phyloP scores from a whole-genome alignment of 2,329 filamentous ascomycete species.

The Neoascochyta sp. region DNA sequence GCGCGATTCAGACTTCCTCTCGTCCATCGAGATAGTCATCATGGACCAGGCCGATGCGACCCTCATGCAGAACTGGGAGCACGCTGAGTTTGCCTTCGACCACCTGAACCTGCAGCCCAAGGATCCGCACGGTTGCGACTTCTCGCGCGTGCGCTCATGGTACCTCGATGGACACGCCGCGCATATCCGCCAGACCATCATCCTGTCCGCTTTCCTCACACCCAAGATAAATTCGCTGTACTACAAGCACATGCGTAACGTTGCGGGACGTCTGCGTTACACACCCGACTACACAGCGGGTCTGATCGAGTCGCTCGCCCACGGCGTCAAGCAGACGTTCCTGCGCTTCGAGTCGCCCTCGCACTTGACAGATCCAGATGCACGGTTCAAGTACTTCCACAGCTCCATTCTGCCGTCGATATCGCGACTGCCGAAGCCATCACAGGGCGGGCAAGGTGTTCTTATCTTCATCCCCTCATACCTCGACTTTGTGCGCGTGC shows the following conservation, averaged over 20 bases:
- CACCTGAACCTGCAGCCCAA: constrained; percentile 88
- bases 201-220: constrained; percentile 78
- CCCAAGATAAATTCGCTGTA: constrained; percentile 82
- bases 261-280: constrained; percentile 73
- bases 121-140: constrained; percentile 88
- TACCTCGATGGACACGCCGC: constrained; percentile 85
- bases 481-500: constrained; percentile 88
- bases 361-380: constrained; percentile 74
- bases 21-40: constrained; percentile 85
- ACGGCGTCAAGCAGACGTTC: constrained; percentile 81
- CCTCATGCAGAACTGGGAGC: constrained; percentile 98
- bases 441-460: constrained; percentile 57
- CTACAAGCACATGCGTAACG: constrained; percentile 72
- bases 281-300: constrained; percentile 64
- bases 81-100: constrained; percentile 85
- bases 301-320: constrained; percentile 64
- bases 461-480: constrained; percentile 90
- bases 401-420: constrained; percentile 74
- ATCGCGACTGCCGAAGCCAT: constrained; percentile 62
- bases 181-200: constrained; percentile 78
- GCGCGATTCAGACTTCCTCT: constrained; percentile 86
- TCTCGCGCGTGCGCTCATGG: constrained; percentile 83
- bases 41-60: constrained; percentile 90
- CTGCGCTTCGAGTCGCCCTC: constrained; percentile 73
- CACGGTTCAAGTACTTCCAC: constrained; percentile 87